These are phyloP conservation scores for Oryza longistaminata DNA, from an alignment of 176 grass and related monocot species.

Conservation along the genomic window DNA sequence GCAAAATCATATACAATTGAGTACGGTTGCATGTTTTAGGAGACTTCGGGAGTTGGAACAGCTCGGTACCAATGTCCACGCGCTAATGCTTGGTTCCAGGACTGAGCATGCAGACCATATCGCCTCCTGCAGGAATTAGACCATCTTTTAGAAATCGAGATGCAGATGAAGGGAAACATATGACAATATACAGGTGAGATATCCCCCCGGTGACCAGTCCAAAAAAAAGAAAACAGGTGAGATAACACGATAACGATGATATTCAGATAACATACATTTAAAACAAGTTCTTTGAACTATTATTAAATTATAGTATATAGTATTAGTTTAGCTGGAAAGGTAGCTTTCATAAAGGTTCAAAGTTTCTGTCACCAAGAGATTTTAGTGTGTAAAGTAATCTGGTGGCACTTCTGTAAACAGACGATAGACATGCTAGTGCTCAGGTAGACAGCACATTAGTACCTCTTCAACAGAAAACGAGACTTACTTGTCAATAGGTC, in stretches of 20 bases:
- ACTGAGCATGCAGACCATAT: background rate
- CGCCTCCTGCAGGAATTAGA: conserved; percentile 17
- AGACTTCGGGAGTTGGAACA: background rate
- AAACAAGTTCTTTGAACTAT: background rate
- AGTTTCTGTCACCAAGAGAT: background rate
- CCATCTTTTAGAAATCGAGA: background rate
- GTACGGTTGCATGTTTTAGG: background rate
- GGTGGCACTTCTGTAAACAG: background rate
- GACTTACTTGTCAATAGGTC: conserved; percentile 28
- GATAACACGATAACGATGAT: background rate
- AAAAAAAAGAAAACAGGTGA: background rate
- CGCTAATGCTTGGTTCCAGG: background rate
- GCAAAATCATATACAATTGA: background rate
- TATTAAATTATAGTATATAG: background rate
- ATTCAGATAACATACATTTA: background rate
- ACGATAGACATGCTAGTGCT: background rate
- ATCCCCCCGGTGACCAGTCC: too few relatives aligned
- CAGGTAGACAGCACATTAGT: background rate
- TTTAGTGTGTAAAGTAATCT: background rate
- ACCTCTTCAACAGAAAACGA: conserved; percentile 25
- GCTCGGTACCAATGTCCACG: background rate
- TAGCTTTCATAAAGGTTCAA: background rate
- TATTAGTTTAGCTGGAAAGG: background rate
- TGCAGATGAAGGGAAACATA: background rate
- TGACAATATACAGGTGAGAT: background rate